Percentiles rank a stretch among this genome's conserved stretches.
Conservation (phyloP, 768 basidiomycete species). For the Galerina marginata region DNA sequence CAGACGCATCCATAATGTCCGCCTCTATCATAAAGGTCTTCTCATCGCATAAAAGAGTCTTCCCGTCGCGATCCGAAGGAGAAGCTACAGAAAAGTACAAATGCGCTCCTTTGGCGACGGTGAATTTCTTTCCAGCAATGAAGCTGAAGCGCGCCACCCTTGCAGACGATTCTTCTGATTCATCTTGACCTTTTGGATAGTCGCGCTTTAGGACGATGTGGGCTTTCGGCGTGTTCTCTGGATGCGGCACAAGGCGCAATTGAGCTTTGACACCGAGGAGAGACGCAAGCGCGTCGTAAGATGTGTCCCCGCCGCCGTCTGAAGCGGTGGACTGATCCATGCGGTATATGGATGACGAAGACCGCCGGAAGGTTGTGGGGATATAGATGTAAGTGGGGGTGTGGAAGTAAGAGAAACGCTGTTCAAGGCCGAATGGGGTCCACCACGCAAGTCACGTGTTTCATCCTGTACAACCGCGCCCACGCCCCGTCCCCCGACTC, state of each 20-base stretch:
- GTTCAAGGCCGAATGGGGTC: conserved; percentile 24
- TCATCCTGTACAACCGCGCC: not conserved
- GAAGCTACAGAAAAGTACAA: conserved; percentile 64
- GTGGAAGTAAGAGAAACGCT: conserved; percentile 26
- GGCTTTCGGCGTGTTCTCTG: conserved; percentile 66
- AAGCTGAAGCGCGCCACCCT: conserved; percentile 61
- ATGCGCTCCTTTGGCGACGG: conserved; percentile 73
- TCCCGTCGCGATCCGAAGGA: conserved; percentile 26
- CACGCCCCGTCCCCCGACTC: no score
- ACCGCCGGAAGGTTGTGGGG: conserved; percentile 17
- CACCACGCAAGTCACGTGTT: conserved; percentile 19
- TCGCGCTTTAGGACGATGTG: conserved; percentile 73
- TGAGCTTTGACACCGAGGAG: conserved; percentile 65
- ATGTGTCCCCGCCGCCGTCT: conserved; percentile 34
- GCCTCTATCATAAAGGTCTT: conserved; percentile 65
- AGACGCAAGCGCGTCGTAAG: conserved; percentile 48
- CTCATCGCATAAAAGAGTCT: conserved; percentile 49
- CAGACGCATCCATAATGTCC: conserved; percentile 44
- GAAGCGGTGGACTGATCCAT: conserved; percentile 47
- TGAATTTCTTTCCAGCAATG: conserved; percentile 72
- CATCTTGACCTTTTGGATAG: conserved; percentile 49
- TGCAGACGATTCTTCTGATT: conserved; percentile 43
- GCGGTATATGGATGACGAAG: conserved; percentile 14
- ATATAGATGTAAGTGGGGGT: conserved; percentile 14
- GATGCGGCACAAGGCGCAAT: conserved; percentile 67